Evolutionary conservation across 2,329 filamentous ascomycete genomes (phyloP).

Genomic region (Juglanconis sp.): DNA sequence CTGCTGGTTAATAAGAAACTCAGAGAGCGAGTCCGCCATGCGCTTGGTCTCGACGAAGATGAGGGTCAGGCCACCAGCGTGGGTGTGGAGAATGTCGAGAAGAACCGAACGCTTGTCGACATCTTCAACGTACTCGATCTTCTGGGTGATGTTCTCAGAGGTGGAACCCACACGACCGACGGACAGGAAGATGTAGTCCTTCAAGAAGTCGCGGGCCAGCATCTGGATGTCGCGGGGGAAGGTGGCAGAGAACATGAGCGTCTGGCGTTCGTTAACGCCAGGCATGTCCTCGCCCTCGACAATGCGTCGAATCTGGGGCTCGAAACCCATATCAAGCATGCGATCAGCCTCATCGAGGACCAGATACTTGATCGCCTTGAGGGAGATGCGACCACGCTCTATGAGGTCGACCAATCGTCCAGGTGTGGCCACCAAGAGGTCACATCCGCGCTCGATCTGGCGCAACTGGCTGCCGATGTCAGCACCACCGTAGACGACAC

Average conservation of each 20-base stretch:
- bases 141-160: conserved; percentile 99
- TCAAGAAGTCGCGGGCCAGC: conserved; percentile 96
- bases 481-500: conserved; percentile 97
- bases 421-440: conserved; percentile 93
- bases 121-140: conserved; percentile 95
- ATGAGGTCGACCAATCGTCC: conserved; percentile 97
- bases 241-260: conserved; percentile 99
- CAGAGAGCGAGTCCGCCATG: conserved; percentile 96
- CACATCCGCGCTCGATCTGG: conserved; percentile 95
- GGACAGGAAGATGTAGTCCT: conserved; percentile 98
- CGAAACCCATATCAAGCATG: conserved; percentile 99
- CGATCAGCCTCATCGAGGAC: conserved; percentile 98
- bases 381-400: conserved; percentile 95
- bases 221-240: conserved; percentile 99
- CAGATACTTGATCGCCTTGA: conserved; percentile 98
- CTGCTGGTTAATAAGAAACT: conserved; percentile 97
- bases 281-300: conserved; percentile 99
- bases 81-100: conserved; percentile 94
- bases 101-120: conserved; percentile 96
- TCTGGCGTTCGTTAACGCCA: conserved; percentile 76
- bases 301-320: conserved; percentile 97
- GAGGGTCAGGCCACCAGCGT: conserved; percentile 82
- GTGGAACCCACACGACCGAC: conserved; percentile 98
- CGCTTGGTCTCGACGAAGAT: conserved; percentile 99
- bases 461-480: conserved; percentile 98